Evolutionary conservation across 345 rosid species (phyloP).

Genomic region (Eucalyptus regnans): DNA sequence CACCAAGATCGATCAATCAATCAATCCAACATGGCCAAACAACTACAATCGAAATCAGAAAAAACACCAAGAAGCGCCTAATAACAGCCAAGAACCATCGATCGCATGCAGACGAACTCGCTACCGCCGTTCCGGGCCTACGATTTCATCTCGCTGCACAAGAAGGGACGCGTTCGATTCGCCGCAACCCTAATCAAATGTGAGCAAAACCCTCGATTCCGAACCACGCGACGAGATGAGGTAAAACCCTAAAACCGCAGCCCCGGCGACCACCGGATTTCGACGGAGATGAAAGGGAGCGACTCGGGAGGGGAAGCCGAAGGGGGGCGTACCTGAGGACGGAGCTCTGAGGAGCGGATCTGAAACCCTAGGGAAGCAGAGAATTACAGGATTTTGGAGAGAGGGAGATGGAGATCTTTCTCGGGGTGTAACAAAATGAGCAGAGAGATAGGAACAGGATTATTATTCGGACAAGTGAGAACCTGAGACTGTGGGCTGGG

Average conservation of each 20-base stretch:
- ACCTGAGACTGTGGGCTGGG: neutral
- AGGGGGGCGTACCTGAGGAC: neutral
- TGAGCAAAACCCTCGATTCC: neutral
- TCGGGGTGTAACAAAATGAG: neutral
- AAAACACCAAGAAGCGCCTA: neutral
- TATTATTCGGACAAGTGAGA: neutral
- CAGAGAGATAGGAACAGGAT: neutral
- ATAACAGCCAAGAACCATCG: neutral
- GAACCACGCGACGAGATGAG: neutral
- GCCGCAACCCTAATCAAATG: neutral
- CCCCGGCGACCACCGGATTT: neutral
- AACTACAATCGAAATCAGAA: neutral
- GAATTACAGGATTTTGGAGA: neutral
- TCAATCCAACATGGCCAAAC: neutral
- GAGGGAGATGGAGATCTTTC: neutral
- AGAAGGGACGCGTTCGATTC: neutral
- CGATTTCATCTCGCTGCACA: neutral
- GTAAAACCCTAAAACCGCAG: neutral
- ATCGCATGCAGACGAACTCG: neutral
- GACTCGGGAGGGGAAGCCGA: neutral
- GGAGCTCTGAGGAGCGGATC: neutral
- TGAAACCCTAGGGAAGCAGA: neutral
- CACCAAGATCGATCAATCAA: neutral
- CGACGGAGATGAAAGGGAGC: neutral
- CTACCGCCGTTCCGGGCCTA: neutral